Evolutionary conservation across 1,139 yeast species (phyloP), one percentile per base, ranked within the genome.

Genomic region (Wickerhamiella infanticola): DNA sequence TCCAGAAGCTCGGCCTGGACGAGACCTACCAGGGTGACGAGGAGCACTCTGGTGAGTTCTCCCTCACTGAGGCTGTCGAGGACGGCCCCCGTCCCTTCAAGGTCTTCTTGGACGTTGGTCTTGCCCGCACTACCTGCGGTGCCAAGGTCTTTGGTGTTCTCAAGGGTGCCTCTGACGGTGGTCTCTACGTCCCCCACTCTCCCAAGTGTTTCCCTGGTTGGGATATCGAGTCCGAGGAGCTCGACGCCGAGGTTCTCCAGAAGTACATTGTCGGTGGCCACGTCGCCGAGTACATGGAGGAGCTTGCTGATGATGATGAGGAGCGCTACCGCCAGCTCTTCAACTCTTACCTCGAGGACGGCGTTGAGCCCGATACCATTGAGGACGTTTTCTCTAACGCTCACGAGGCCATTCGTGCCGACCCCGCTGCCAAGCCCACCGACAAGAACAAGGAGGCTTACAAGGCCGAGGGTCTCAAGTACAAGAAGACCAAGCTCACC

Each of bases 131-230:
- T 75, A 90, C 99, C 75, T 88, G 97, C 65, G 99, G 99, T 85
- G 96, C 97, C 69, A 85, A 95, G 75, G 79, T 90, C 70, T 90
- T 90, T 66, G 99, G 97, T 83, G 96, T 88, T 68, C 78, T 93
- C 69, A 90, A 90, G 82, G 99, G 99, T 83, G 98, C 98, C 68
- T 88, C 97, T 56, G 99, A 90, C 71, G 99, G 98, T 83, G 99
- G 99, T 66, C 78, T 90, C 66, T 85, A 83, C 88, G 78, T 90
- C 68, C 99, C 99, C 61, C 99, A 90, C 88, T 85, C 95, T 63
- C 83, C 95, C 68, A 88, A 88, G 81, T 88, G 98, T 82, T 90
- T 88, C 95, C 99, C 99, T 73, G 99, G 98, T 76, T 90, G 90
- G 94, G 99, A 90, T 74, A 83, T 88, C 65, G 99, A 90, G 77